Evolutionary conservation across 345 rosid genomes (phyloP), one percentile per base, ranked within the genome.

Genomic region (Rhizophora apiculata): DNA sequence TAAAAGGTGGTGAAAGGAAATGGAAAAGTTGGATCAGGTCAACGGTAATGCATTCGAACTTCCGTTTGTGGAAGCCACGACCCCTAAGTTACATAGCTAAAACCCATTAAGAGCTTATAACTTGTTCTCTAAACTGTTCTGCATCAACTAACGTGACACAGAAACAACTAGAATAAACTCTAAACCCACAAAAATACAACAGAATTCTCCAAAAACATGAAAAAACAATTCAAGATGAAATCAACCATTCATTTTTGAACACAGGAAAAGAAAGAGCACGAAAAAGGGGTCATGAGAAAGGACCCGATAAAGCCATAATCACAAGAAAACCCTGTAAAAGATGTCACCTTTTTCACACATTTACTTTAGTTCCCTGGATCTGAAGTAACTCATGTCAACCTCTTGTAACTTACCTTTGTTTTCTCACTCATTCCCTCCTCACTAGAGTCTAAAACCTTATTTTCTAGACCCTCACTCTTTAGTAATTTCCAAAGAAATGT

Each of bases 361-460:
- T 68, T 63, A 62, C 68, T 68, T 67, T 69, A 71, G 81, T 82
- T 82, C 81, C 94, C 89, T 79, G 85, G 88, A 86, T 84, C 86
- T 68, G 70, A 85, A 87, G 91, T 75, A 86, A 89, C 76, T 77
- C 76, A 75, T 78, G 69, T 69, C 79, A 76, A 67, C 88, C 88
- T 73, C 85, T 78, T 69, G 69, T 64, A 68, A 66, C 62, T 27
- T 66, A 30, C 43, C 56, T 31, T 58, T 55, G 56, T 67, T 64
- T 78, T 54, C 68, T 61, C 76, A 57, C 62, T 52, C 70, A 34
- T 68, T 22, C 37, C 64, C 32, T 34, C 10, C 78, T 71, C 58
- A 64, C 48, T 2, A 34, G 8, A 34, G 37, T 34, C 48, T 9
- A 39, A 39, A 10, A 9, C 49, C 18, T 43, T 43, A 11, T 43